Percentiles rank a stretch among this genome's conserved stretches.
phyloP scores from a whole-genome alignment of 169 alveolate genomes.

The Plasmodium cynomolgi region DNA sequence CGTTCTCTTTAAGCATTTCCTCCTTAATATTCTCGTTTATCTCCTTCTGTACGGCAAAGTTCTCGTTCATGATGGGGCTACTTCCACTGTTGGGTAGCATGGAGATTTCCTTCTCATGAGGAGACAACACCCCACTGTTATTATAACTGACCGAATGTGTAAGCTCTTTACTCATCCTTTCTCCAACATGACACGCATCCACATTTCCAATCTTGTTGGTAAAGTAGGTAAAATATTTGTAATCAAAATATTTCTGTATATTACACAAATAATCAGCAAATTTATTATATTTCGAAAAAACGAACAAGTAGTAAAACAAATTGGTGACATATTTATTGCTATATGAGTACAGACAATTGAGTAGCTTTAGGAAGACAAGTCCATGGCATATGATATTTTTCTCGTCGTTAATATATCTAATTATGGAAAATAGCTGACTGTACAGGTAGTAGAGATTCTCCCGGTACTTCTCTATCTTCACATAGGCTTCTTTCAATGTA shows the following conservation, averaged over 20 bases:
- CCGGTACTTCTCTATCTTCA: slow-evolving; percentile 17
- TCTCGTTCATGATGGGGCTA: slow-evolving; percentile 21
- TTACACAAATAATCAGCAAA: slow-evolving; percentile 51
- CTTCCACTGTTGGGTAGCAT: neutral
- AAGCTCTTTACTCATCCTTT: neutral
- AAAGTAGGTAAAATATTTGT: slow-evolving; percentile 31
- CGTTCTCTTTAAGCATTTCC: slow-evolving; percentile 44
- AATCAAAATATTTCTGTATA: slow-evolving; percentile 46
- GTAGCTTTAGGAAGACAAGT: slow-evolving; percentile 14
- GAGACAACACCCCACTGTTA: neutral
- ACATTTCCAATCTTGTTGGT: slow-evolving; percentile 1
- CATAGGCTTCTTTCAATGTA: slow-evolving; percentile 23
- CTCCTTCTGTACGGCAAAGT: slow-evolving; percentile 11
- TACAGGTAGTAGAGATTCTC: slow-evolving; percentile 41
- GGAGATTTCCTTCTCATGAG: neutral
- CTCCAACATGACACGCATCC: neutral
- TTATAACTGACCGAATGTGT: neutral
- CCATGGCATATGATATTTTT: slow-evolving; percentile 65
- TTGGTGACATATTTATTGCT: slow-evolving; percentile 36
- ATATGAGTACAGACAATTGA: slow-evolving; percentile 49
- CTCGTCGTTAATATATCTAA: slow-evolving; percentile 56
- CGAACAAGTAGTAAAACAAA: slow-evolving; percentile 53
- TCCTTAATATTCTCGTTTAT: slow-evolving; percentile 49
- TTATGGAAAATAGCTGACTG: slow-evolving; percentile 41
- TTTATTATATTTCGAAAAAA: slow-evolving; percentile 55